A percentile compares a stretch with the other conserved stretches of the same genome.
Conservation (phyloP, 768 basidiomycete genomes). For the Serpula lacrymans region DNA sequence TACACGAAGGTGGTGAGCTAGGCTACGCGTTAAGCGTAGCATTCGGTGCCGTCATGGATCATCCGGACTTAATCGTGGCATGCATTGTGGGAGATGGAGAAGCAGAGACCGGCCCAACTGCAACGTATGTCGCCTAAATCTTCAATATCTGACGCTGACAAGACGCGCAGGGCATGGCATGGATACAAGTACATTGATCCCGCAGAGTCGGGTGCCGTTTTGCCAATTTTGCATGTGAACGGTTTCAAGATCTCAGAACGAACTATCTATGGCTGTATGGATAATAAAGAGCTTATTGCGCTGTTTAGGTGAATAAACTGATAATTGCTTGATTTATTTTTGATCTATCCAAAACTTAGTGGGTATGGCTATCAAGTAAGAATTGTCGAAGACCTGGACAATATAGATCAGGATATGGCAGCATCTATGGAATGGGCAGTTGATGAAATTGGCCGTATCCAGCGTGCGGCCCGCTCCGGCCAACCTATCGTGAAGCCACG, state of each 20-base stretch:
- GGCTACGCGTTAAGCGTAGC: slow-evolving; percentile 86
- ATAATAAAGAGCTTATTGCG: slow-evolving; percentile 73
- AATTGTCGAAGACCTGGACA: slow-evolving; percentile 64
- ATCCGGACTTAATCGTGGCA: slow-evolving; percentile 76
- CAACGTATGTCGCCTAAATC: slow-evolving; percentile 30
- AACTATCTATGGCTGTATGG: slow-evolving; percentile 89
- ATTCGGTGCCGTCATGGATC: slow-evolving; percentile 90
- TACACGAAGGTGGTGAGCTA: slow-evolving; percentile 90
- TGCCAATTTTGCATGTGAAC: slow-evolving; percentile 88
- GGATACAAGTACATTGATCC: slow-evolving; percentile 90
- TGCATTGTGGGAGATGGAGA: slow-evolving; percentile 90
- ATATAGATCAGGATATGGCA: slow-evolving; percentile 77
- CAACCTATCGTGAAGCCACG: slow-evolving; percentile 83
- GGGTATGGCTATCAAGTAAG: slow-evolving; percentile 89
- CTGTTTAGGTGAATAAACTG: slow-evolving; percentile 59
- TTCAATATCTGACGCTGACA: background rate
- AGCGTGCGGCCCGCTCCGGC: slow-evolving; percentile 71
- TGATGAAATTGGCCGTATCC: slow-evolving; percentile 70
- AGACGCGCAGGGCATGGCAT: slow-evolving; percentile 61
- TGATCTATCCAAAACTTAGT: slow-evolving; percentile 27
- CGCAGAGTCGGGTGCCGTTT: slow-evolving; percentile 81
- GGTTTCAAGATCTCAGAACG: slow-evolving; percentile 90
- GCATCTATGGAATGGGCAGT: slow-evolving; percentile 82
- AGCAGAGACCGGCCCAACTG: slow-evolving; percentile 77
- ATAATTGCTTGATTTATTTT: background rate